Base-by-base conservation (phyloP, 2,329 filamentous ascomycete species). In the Verticillium zaregamsianum region DNA sequence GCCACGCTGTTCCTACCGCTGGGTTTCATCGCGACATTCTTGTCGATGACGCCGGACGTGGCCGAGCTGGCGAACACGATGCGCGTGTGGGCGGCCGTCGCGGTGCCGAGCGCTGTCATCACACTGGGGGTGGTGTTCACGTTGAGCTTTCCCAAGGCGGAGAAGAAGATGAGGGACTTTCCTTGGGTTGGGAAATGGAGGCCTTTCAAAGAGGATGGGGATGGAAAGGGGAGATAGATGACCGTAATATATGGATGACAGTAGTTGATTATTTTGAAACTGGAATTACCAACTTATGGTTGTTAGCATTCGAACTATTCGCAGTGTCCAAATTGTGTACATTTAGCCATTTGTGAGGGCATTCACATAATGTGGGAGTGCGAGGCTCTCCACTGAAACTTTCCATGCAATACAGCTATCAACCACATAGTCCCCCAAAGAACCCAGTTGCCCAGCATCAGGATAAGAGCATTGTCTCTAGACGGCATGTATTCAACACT, bases 1-100 rank as follows among this genome's bases (percentile, higher is more conserved):
- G 72, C 72, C 3, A 73, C 71, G 1, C 66, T 74, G 58, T 74
- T 73, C 62, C 71, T 74, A 17, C 72, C 72, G 3, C 63, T 74
- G 25, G 72, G 70, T 56, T 67, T 71, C 14, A 64, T 73, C 3
- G 68, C 72, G 15, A 67, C 66, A 2, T 60, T 70, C 28, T 69
- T 74, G 8, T 71, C 70, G 15, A 74, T 74, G 71, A 68, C 69
- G 37, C 60, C 67, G 5, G 63, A 71, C 32, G 57, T 69, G 33
- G 15, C 58, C 15, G 55, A 33, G 9, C 35, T 66, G 33, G 31
- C 32, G 5, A 28, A 62, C 20, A 70, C 69, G 2, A 62, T 67
- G 32, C 64, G 57, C 25, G 49, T 66, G 37, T 72, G 69, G 59
- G 69, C 69, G 32, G 66, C 64, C 20, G 62, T 65, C 1, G 65